These are phyloP conservation scores for Clarireedia homoeocarpa DNA, from an alignment of 2,329 filamentous ascomycete species.

Conservation along the genomic window DNA sequence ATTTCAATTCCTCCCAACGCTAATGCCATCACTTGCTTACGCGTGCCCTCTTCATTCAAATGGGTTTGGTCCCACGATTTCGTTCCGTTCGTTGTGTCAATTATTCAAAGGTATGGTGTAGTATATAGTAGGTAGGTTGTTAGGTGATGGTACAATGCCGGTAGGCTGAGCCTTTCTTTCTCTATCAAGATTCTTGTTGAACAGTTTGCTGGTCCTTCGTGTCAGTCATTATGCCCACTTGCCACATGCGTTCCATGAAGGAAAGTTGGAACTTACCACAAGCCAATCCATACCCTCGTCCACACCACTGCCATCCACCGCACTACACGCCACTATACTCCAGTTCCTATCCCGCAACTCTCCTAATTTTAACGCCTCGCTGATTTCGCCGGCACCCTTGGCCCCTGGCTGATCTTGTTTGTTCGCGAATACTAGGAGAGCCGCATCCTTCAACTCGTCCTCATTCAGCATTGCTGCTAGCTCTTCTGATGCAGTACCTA, in stretches of 20 bases:
- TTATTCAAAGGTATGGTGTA: neutral
- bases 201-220: slow-evolving; percentile 29
- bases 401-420: slow-evolving; percentile 98
- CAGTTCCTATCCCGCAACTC: slow-evolving; percentile 95
- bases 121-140: neutral
- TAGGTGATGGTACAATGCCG: slow-evolving; percentile 16
- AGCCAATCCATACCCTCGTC: slow-evolving; percentile 99
- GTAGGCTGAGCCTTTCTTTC: neutral
- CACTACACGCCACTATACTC: slow-evolving; percentile 97
- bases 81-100: neutral
- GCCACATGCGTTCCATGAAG: neutral
- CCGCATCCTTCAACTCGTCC: slow-evolving; percentile 89
- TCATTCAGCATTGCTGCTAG: slow-evolving; percentile 92
- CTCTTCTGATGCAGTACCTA: slow-evolving; percentile 89
- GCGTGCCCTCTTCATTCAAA: neutral
- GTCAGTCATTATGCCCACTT: neutral
- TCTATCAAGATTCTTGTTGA: slow-evolving; percentile 22
- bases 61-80: neutral
- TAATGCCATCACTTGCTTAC: neutral
- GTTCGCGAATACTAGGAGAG: slow-evolving; percentile 92
- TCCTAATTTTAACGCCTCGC: slow-evolving; percentile 80
- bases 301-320: slow-evolving; percentile 89
- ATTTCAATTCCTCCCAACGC: neutral
- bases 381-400: slow-evolving; percentile 94
- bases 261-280: slow-evolving; percentile 38